Percentiles rank a stretch among this genome's conserved stretches.
Conservation (phyloP, 2,329 filamentous ascomycete species). For the Aspergillus sp. region DNA sequence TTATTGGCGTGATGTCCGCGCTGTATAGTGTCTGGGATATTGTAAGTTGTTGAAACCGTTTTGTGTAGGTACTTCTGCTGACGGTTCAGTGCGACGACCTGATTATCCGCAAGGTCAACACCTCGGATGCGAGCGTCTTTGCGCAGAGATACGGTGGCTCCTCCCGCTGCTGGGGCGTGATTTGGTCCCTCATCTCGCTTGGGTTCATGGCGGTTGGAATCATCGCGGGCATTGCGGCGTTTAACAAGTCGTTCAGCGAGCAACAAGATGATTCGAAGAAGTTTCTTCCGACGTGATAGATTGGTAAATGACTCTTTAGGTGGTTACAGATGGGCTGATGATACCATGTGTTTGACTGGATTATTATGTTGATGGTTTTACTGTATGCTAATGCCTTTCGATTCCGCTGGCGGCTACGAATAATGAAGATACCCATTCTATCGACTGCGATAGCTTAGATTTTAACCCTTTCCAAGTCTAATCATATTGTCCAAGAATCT, state of each 20-base stretch:
- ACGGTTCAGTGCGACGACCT: constrained; percentile 66
- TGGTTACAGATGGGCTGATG: no score
- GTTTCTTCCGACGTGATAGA: constrained; percentile 54
- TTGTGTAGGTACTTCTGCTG: constrained; percentile 3
- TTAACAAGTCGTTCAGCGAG: constrained; percentile 66
- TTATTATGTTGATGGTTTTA: no score
- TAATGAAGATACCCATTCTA: no score
- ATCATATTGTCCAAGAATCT: no score
- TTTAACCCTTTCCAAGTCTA: no score
- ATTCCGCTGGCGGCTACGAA: no score
- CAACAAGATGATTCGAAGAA: constrained; percentile 67
- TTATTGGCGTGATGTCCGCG: constrained; percentile 78
- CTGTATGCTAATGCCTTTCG: no score
- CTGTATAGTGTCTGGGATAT: constrained; percentile 84
- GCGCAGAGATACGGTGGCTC: constrained; percentile 75
- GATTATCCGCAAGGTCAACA: constrained; percentile 76
- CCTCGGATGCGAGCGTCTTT: constrained; percentile 75
- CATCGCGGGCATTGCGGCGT: constrained; percentile 72
- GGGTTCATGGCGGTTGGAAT: constrained; percentile 71
- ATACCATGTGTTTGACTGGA: no score
- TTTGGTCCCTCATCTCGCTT: constrained; percentile 73
- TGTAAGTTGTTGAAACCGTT: constrained; percentile 35
- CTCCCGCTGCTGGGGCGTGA: constrained; percentile 75
- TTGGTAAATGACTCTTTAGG: no score
- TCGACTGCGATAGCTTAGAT: no score